phyloP scores from a whole-genome alignment of 495 filamentous ascomycete species.

The Tuber umbilicatum region DNA sequence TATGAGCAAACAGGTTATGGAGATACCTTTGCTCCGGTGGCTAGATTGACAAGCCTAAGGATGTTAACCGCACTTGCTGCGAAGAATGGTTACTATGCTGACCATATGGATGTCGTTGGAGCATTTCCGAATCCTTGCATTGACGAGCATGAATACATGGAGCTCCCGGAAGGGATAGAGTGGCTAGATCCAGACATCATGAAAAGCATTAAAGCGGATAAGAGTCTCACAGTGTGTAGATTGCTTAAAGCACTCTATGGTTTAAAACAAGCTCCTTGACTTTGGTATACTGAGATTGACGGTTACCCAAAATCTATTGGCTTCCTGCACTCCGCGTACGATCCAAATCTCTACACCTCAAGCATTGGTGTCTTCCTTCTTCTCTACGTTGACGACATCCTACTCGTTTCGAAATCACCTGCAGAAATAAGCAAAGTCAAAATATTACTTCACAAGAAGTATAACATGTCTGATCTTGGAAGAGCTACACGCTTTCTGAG shows the following conservation, averaged over 20 bases:
- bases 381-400: not conserved
- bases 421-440: not conserved
- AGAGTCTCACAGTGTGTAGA: not conserved
- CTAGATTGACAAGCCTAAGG: no score
- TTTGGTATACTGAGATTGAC: not conserved
- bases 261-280: not conserved
- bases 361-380: not conserved
- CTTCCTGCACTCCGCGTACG: not conserved
- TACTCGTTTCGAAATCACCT: not conserved
- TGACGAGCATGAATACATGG: not conserved
- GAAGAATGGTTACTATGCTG: not conserved
- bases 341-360: not conserved
- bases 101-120: not conserved
- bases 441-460: not conserved
- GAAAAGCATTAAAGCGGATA: not conserved
- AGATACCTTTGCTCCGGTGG: no score
- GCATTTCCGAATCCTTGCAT: not conserved
- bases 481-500: not conserved
- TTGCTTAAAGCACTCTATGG: not conserved
- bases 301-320: not conserved
- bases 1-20: no score
- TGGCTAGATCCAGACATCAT: not conserved
- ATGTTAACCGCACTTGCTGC: not conserved
- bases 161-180: not conserved
- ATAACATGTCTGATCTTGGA: not conserved